Percentiles rank a stretch among this genome's conserved stretches.
Evolutionary conservation across 1,284 basidiomycete genomes (phyloP).

Genomic region (Puccinia hordei): DNA sequence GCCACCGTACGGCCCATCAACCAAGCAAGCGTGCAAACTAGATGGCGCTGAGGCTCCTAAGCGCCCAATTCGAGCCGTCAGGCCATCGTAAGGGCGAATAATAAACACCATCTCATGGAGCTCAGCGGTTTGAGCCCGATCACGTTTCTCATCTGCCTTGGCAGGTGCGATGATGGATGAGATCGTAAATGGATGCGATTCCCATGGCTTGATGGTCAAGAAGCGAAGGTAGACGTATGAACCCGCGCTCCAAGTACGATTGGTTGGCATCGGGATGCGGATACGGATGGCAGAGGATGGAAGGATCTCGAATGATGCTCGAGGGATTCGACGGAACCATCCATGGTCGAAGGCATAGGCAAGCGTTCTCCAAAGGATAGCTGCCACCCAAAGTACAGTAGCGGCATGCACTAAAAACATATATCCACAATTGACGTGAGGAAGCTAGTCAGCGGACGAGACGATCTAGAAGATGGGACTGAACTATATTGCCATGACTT

Average conservation of each 20-base stretch:
- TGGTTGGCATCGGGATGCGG: slow-evolving; percentile 55
- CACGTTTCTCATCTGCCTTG: not conserved
- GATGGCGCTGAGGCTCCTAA: slow-evolving; percentile 51
- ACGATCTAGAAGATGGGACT: not conserved
- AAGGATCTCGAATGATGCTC: slow-evolving; percentile 58
- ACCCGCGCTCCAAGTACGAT: slow-evolving; percentile 61
- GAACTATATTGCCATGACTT: slow-evolving; percentile 38
- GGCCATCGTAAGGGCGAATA: slow-evolving; percentile 58
- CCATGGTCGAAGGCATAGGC: slow-evolving; percentile 52
- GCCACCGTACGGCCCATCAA: slow-evolving; percentile 63
- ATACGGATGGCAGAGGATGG: slow-evolving; percentile 59
- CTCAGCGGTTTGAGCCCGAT: not conserved
- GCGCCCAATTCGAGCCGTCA: slow-evolving; percentile 56
- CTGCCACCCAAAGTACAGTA: slow-evolving; percentile 37
- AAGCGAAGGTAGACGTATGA: slow-evolving; percentile 63
- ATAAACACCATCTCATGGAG: slow-evolving; percentile 54
- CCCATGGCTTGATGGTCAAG: slow-evolving; percentile 53
- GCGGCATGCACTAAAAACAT: slow-evolving; percentile 37
- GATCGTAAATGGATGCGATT: slow-evolving; percentile 62
- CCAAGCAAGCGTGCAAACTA: slow-evolving; percentile 56
- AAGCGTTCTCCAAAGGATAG: slow-evolving; percentile 27
- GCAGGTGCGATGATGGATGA: slow-evolving; percentile 56
- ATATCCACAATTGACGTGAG: not conserved
- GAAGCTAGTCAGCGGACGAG: not conserved
- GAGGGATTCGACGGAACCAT: slow-evolving; percentile 47